Evolutionary conservation across 495 filamentous ascomycete genomes (phyloP), one percentile per base, ranked within the genome.

Genomic region (Pseudomonodictys pantanalensis): DNA sequence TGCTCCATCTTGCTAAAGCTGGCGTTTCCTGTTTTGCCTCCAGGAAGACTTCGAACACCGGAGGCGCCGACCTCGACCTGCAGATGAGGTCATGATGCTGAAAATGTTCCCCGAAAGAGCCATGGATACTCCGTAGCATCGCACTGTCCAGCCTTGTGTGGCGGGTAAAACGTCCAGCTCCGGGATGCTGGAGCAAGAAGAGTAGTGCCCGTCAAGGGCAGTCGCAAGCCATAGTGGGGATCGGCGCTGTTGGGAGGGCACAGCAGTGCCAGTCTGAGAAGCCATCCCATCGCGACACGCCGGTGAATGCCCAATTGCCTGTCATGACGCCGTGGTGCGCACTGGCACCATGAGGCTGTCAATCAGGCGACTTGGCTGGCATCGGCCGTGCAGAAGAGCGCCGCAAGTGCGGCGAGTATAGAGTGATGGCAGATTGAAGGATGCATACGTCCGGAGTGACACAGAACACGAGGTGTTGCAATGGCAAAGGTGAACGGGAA

Each of bases 51-150:
- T 33, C 20, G 30, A 17, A 32, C 24, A 17, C 11, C 28, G 23
- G 26, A 8, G 20, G 17, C 50, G 20, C 33, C 18, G 26, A 17
- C 22, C 35, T 12, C 25, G 29, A 2, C 30, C 2, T 20, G 1
- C 50, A 42, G n/a, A 61, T 55, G 58, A 61, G 49, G 58, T 61
- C 58, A 61, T 61, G 12, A 51, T 48, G 39, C 39, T 15, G 9
- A 9, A 8, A 18, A 25, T 22, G 10, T 38, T 11, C 43, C 18
- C 48, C 20, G 10, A 47, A 41, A 2, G 30, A 30, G n/a, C 24
- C 38, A 55, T 39, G 11, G 25, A 15, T 15, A 18, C 18, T 29
- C 25, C 2, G 42, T 25, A 23, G 43, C 54, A 35, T 32, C 28
- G 43, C 28, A 20, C 39, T 41, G 23, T 22, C 23, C n/a, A 52